Percentiles rank a stretch among this genome's conserved stretches.
Conservation (phyloP, 495 filamentous ascomycete genomes). For the Penicillium robsamsonii region DNA sequence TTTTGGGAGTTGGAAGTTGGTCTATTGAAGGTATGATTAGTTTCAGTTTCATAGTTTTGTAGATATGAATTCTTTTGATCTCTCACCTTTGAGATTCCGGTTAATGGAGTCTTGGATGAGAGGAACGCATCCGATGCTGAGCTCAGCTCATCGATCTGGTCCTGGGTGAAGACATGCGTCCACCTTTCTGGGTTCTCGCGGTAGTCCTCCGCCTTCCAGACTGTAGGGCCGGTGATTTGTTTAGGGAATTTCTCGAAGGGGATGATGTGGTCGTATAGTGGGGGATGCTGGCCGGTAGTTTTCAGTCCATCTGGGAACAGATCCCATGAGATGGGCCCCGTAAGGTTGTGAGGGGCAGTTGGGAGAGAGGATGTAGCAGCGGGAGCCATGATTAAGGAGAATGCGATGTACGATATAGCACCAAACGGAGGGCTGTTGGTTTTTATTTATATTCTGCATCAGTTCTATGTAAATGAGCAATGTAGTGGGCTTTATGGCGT, state of each 20-base stretch:
- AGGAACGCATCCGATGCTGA: constrained; percentile 65
- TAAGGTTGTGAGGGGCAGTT: constrained; percentile 33
- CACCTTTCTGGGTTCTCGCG: constrained; percentile 65
- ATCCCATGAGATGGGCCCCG: constrained; percentile 27
- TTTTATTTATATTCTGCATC: constrained; percentile 19
- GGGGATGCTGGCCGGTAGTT: constrained; percentile 75
- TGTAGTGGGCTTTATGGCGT: constrained; percentile 26
- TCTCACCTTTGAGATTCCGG: constrained; percentile 63
- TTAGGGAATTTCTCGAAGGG: constrained; percentile 70
- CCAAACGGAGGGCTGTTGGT: background rate
- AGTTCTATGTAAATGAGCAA: constrained; percentile 18
- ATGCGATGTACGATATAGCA: background rate
- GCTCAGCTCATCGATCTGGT: constrained; percentile 66
- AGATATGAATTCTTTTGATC: background rate
- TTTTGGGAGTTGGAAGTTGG: constrained; percentile 55
- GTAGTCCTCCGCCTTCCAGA: constrained; percentile 73
- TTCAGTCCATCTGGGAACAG: constrained; percentile 52
- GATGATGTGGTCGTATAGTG: constrained; percentile 60
- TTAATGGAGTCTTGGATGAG: constrained; percentile 58
- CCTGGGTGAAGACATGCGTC: constrained; percentile 63
- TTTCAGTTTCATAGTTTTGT: background rate
- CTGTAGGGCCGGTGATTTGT: constrained; percentile 67
- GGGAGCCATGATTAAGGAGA: constrained; percentile 26
- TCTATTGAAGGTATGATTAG: constrained; percentile 11
- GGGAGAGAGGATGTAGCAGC: constrained; percentile 33